A percentile compares a stretch with the other conserved stretches of the same genome.
These are phyloP conservation scores for Calonectria montana DNA, from an alignment of 2,329 filamentous ascomycete species.

Conservation along the genomic window DNA sequence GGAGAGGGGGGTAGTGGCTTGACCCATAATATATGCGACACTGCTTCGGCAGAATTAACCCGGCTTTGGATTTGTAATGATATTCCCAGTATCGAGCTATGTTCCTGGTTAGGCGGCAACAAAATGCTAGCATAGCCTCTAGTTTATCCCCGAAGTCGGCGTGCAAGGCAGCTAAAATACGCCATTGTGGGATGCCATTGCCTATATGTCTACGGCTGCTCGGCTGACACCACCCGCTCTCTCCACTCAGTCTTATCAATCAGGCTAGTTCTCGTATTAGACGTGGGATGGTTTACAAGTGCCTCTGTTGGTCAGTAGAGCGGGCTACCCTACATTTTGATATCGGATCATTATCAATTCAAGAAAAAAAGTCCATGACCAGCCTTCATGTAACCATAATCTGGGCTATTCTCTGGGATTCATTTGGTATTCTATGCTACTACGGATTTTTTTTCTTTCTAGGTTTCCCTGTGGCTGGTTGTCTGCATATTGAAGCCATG, in stretches of 20 bases:
- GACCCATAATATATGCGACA: conserved; percentile 10
- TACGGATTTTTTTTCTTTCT: no score
- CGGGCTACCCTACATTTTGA: neutral
- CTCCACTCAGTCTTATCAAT: neutral
- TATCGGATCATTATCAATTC: neutral
- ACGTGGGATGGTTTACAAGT: neutral
- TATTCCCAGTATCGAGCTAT: neutral
- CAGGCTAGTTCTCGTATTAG: neutral
- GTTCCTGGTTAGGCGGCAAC: neutral
- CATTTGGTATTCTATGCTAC: no score
- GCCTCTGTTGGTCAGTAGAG: neutral
- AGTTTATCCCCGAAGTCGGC: conserved; percentile 9
- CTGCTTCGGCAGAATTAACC: neutral
- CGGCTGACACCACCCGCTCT: neutral
- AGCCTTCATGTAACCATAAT: neutral
- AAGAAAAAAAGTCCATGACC: neutral
- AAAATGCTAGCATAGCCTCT: neutral
- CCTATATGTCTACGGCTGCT: neutral
- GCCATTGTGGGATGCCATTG: conserved; percentile 9
- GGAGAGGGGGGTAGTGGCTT: neutral
- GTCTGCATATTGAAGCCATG: no score
- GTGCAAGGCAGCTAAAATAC: neutral
- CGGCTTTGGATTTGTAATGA: conserved; percentile 16
- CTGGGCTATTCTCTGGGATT: no score
- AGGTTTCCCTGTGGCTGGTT: no score